Conservation (phyloP, 768 basidiomycete species). For the Lentinula edodes region DNA sequence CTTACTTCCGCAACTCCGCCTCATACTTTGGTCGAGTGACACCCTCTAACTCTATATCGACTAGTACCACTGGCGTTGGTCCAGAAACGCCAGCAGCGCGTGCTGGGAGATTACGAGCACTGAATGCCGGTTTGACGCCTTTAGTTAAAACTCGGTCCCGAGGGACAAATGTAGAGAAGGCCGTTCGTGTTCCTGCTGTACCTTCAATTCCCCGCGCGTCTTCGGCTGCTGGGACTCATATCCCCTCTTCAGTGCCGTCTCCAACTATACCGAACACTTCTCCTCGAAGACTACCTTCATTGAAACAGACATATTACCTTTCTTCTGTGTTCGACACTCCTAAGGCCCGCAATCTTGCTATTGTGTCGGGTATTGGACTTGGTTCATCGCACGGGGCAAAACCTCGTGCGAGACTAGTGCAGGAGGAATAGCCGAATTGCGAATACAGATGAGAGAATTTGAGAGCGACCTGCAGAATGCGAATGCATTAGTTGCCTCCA, state of each 20-base stretch:
- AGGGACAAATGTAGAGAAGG: constrained; percentile 23
- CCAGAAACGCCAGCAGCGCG: constrained; percentile 29
- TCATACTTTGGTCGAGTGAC: constrained; percentile 40
- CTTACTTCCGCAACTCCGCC: constrained; percentile 11
- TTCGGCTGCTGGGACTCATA: constrained; percentile 12
- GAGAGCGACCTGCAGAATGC: background rate
- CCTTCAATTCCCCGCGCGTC: constrained; percentile 47
- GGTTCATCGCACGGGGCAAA: constrained; percentile 43
- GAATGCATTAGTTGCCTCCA: background rate
- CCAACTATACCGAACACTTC: constrained; percentile 22
- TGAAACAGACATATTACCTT: constrained; percentile 16
- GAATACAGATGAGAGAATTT: constrained; percentile 7
- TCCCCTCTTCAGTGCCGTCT: constrained; percentile 49
- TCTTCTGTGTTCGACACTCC: constrained; percentile 66
- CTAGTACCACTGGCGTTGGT: constrained; percentile 29
- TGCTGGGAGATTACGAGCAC: constrained; percentile 17
- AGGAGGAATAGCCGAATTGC: background rate
- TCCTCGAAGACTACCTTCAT: constrained; percentile 13
- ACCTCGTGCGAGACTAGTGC: constrained; percentile 45
- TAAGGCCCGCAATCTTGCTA: constrained; percentile 32
- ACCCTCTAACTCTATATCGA: constrained; percentile 33
- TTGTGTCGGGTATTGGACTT: constrained; percentile 25
- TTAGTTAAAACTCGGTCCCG: constrained; percentile 23
- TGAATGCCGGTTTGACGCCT: constrained; percentile 16
- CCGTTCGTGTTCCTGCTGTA: constrained; percentile 27